Evolutionary conservation across 108 stramenopile species (phyloP).

Genomic region (Fistulifera pelliculosa): DNA sequence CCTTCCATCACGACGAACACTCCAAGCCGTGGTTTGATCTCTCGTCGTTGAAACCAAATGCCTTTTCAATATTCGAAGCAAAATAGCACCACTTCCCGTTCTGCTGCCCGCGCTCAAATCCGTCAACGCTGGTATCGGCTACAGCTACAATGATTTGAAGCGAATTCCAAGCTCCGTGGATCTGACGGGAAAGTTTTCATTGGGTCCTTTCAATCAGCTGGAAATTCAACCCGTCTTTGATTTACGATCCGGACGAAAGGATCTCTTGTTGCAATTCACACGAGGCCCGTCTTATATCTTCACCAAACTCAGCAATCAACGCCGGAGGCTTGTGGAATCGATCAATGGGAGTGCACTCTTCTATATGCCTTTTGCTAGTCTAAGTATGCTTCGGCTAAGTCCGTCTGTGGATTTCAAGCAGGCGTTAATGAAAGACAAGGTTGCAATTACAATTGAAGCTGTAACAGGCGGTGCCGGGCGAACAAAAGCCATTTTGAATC

Average conservation of each 20-base stretch:
- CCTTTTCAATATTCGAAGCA: conserved; percentile 25
- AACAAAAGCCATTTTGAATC: conserved; percentile 39
- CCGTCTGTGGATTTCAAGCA: not conserved
- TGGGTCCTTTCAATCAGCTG: not conserved
- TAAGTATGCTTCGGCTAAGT: not conserved
- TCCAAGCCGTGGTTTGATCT: conserved; percentile 15
- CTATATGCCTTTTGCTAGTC: not conserved
- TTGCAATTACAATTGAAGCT: conserved; percentile 18
- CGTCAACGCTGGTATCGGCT: conserved; percentile 18
- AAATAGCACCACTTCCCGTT: conserved; percentile 21
- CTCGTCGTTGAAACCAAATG: conserved; percentile 20
- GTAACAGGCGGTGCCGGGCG: conserved; percentile 23
- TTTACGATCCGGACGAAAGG: not conserved
- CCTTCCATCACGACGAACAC: too few species aligned
- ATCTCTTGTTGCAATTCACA: not conserved
- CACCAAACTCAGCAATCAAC: not conserved
- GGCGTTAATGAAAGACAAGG: not conserved
- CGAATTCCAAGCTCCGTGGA: conserved; percentile 20
- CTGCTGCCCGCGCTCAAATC: conserved; percentile 33
- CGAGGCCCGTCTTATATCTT: not conserved
- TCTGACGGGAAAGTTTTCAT: conserved; percentile 13
- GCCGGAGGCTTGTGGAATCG: too few species aligned
- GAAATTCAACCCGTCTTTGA: not conserved
- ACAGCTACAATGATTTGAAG: conserved; percentile 17
- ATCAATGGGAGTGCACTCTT: not conserved